Conservation (phyloP, 805 yeast species). For the Candida saitoana region DNA sequence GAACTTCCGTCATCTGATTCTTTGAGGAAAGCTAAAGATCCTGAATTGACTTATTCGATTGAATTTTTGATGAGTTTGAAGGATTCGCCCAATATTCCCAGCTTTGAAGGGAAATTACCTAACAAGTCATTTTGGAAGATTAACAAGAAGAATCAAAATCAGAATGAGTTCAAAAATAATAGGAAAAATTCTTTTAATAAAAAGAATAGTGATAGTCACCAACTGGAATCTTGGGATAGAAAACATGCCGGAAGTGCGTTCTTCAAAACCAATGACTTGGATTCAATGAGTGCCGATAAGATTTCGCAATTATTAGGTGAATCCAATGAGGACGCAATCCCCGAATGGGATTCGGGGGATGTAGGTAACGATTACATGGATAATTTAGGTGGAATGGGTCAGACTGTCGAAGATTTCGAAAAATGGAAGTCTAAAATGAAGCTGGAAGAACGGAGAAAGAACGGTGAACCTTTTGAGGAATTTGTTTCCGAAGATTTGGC, state of each 20-base stretch:
- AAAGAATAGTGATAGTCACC: conserved; percentile 3
- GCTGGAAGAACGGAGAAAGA: conserved; percentile 44
- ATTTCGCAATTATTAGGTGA: conserved; percentile 36
- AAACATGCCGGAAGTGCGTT: conserved; percentile 14
- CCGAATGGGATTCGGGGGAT: conserved; percentile 38
- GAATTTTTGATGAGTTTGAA: conserved; percentile 28
- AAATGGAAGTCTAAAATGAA: conserved; percentile 55
- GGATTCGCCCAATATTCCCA: conserved; percentile 31
- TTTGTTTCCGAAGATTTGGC: conserved; percentile 6
- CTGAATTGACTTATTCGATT: conserved; percentile 19
- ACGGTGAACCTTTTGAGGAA: conserved; percentile 32
- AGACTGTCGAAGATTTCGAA: conserved; percentile 55
- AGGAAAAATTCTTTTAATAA: conserved; percentile 14
- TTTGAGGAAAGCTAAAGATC: background rate
- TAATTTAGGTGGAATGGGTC: conserved; percentile 34
- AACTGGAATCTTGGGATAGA: conserved; percentile 30
- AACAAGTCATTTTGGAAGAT: conserved; percentile 48
- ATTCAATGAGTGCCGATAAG: conserved; percentile 27
- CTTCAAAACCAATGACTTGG: conserved; percentile 21
- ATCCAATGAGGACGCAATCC: conserved; percentile 29
- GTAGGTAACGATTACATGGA: conserved; percentile 11
- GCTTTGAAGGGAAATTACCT: conserved; percentile 38
- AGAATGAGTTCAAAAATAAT: conserved; percentile 8
- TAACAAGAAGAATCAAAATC: conserved; percentile 15
- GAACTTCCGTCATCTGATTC: background rate